Evolutionary conservation across 2,329 filamentous ascomycete genomes (phyloP), one percentile per base, ranked within the genome.

Genomic region (Zasmidium angulare): DNA sequence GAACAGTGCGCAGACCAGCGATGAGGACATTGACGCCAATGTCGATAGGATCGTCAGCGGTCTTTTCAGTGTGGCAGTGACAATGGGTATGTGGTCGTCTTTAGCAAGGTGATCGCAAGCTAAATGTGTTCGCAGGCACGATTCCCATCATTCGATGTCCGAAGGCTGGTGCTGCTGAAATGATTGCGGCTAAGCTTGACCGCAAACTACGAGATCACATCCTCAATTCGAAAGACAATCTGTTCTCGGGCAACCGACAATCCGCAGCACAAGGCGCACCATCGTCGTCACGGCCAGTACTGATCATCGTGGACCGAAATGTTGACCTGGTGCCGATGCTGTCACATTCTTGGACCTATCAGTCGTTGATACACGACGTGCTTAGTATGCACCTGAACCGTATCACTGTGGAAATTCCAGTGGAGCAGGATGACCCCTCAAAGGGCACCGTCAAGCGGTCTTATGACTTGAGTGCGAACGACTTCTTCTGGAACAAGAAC

Each of bases 401-500:
- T 36, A 98, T 99, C 67, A 97, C 91, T 0, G 89, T 99, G 48
- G 91, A 96, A 72, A 87, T 89, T 0, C 88, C 90, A 3, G 80
- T 87, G 9, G 93, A 98, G 63, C 90, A 96, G 64, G 82, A 82
- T 43, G 88, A 91, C 64, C 87, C 89, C 0, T 80, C 84, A 24
- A 93, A 89, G 72, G 89, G 89, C 0, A 84, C 81, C n/a, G 87
- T 86, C 0, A 96, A 95, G 75, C 93, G 93, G 74, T 84, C 89
- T 0, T 99, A 98, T 71, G 95, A 99, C 70, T 79, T 99, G 46
- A 93, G 86, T 29, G 83, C 91, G 26, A 95, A 86, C 64, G 95
- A 99, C 75, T 98, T 96, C 75, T 99, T 99, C 79, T 99, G 95
- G 95, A 85, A 88, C 62, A 91, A 91, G 73, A 98, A 99, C 73